These are phyloP conservation scores for Hibiscus syriacus DNA, from an alignment of 345 rosid species.

Conservation along the genomic window DNA sequence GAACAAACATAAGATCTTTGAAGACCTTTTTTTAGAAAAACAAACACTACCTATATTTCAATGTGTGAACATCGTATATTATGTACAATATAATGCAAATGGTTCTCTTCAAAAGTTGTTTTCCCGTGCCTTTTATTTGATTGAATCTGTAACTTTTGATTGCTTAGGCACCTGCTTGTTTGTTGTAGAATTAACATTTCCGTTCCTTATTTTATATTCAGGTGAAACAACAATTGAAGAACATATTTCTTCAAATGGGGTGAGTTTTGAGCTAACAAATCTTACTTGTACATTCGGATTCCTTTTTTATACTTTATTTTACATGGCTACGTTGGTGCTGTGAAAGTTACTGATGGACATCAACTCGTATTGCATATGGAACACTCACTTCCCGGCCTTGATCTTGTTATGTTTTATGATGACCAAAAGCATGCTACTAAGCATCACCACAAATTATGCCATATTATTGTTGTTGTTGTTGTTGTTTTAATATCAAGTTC, in stretches of 20 bases:
- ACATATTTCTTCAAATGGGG: conserved; percentile 83
- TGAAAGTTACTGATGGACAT: neutral
- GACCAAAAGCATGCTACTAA: neutral
- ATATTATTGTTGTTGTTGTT: neutral
- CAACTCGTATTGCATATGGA: neutral
- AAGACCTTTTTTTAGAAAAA: no score
- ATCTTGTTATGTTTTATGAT: neutral
- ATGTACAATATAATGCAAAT: neutral
- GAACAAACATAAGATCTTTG: no score
- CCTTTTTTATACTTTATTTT: no score
- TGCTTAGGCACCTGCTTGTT: neutral
- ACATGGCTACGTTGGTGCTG: neutral
- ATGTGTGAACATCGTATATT: neutral
- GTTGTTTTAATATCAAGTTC: neutral
- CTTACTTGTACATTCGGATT: neutral
- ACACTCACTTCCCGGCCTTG: neutral
- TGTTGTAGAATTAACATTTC: neutral
- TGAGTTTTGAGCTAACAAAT: conserved; percentile 20
- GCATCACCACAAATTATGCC: neutral
- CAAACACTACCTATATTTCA: no score
- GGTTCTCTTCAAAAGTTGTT: neutral
- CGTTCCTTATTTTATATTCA: conserved; percentile 19
- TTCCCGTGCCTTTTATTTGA: neutral
- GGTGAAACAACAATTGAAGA: conserved; percentile 76
- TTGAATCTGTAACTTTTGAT: neutral